A percentile compares a stretch with the other conserved stretches of the same genome.
Conservation (phyloP, 2,329 filamentous ascomycete species). For the Rhynchosporium graminicola region DNA sequence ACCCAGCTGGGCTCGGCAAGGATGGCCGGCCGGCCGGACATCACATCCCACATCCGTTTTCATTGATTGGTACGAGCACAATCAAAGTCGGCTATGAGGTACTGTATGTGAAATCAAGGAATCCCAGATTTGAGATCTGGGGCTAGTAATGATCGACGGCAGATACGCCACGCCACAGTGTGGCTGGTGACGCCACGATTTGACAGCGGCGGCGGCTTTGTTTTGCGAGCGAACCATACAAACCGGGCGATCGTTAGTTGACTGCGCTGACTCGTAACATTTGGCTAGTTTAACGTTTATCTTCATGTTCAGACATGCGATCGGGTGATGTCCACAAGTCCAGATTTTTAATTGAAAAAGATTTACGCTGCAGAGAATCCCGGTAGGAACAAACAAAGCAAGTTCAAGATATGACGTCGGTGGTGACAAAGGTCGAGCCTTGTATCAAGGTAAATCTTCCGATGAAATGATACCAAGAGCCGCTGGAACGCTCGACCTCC, state of each 20-base stretch:
- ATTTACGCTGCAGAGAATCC: neutral
- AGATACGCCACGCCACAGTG: slow-evolving; percentile 13
- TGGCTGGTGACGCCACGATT: slow-evolving; percentile 22
- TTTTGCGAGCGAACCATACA: neutral
- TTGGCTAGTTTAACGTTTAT: neutral
- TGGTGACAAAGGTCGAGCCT: neutral
- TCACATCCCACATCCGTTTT: neutral
- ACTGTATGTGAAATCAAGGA: neutral
- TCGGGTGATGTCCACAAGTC: slow-evolving; percentile 7
- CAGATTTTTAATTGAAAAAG: neutral
- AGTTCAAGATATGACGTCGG: neutral
- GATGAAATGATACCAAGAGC: slow-evolving; percentile 5
- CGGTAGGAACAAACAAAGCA: too few relatives aligned
- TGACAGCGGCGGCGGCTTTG: neutral
- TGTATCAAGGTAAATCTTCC: slow-evolving; percentile 8
- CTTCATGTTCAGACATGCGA: neutral
- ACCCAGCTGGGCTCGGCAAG: neutral
- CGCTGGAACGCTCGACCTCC: neutral
- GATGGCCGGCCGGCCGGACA: slow-evolving; percentile 4
- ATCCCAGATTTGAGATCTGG: slow-evolving; percentile 4
- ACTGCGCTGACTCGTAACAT: neutral
- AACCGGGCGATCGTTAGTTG: neutral
- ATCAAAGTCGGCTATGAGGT: neutral
- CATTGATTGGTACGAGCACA: slow-evolving; percentile 1
- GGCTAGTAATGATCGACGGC: slow-evolving; percentile 9